Base-by-base conservation (phyloP, 2,329 filamentous ascomycete genomes). In the Chaetoscypha palmicola region DNA sequence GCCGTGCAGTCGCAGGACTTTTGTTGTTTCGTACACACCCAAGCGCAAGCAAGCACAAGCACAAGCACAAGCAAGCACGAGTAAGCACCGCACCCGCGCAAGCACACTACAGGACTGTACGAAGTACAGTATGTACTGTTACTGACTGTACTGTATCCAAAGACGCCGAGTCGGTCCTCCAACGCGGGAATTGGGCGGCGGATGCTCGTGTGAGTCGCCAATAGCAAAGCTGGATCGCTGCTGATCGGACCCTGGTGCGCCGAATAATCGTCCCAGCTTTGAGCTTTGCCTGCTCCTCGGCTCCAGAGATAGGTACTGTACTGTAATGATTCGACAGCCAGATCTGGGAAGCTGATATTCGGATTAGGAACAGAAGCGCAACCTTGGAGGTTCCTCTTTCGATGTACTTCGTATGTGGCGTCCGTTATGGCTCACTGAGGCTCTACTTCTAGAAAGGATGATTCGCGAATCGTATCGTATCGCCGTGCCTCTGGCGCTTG, bases 151-250 rank as follows among this genome's bases (percentile, higher is more conserved):
- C n/a, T n/a, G n/a, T 12, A 20, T 12, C 2, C 10, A 4, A 19
- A 34, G 12, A 34, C n/a, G 32, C 32, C 32, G 32, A 34, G 32
- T 4, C 32, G 32, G 32, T 34, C 32, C 32, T 10, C 17, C 12
- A n/a, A 10, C 32, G 32, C 32, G 32, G 32, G 32, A 34, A 34
- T 34, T 16, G 32, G 32, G 32, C n/a, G 16, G 32, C 17, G 37
- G 28, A 47, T 21, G 39, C 33, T 47, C 45, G 45, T 47, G 45
- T 39, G 28, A 38, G 16, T 34, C 39, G 24, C 45, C 45, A 47
- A 43, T 47, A 32, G 28, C 23, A 47, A 20, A 14, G 12, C 32
- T 39, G 16, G 30, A 28, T 9, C 14, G 23, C 14, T 16, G 35
- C 22, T 40, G 31, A 24, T 38, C 35, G 45, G 44, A 46, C 44